Base-by-base conservation (phyloP, 495 filamentous ascomycete species). In the Viridothelium virens region DNA sequence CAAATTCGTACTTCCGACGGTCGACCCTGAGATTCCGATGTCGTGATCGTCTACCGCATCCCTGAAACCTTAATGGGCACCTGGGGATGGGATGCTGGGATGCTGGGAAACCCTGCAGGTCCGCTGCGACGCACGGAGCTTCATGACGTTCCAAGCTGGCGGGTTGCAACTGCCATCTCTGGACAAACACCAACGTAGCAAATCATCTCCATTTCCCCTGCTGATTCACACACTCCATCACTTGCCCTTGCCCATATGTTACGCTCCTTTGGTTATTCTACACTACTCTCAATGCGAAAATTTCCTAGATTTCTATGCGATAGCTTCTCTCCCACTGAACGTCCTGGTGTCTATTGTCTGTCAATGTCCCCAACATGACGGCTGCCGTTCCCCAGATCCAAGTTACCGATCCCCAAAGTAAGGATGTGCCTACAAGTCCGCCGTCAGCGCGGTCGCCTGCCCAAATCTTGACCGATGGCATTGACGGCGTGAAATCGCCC, bases 351-450 rank as follows among this genome's bases (percentile, higher is more conserved):
- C 53, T 33, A 2, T 53, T 18, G 14, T 53, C 48, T 7, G 5
- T 36, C 18, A 53, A 59, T 59, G 62, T 72, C 2, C 80, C 67
- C 65, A 66, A 62, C 68, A 81, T 81, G 79, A 75, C 77, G 50
- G 70, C 77, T 16, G 70, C 69, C 11, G 48, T 80, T 41, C 77
- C 80, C 39, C 75, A 77, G 56, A 77, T 80, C 67, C 73, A 74
- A 62, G 72, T 80, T 47, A 81, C 73, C 31, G 72, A 77, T 67
- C 69, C 76, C 31, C 68, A 73, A n/a, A 76, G 69, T 67, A 68
- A 70, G 67, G 71, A 75, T 18, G 14, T 67, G 62, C 67, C 71
- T 48, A 37, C 50, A 39, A 61, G 36, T 41, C 47, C 64, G 38
- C 56, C 63, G 1, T 66, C 65, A 3, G 62, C 62, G 25, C 69